A percentile compares a stretch with the other conserved stretches of the same genome.
Evolutionary conservation across 371 early-diverging fungal genomes (phyloP).

Genomic region (Dichotomocladium elegans): DNA sequence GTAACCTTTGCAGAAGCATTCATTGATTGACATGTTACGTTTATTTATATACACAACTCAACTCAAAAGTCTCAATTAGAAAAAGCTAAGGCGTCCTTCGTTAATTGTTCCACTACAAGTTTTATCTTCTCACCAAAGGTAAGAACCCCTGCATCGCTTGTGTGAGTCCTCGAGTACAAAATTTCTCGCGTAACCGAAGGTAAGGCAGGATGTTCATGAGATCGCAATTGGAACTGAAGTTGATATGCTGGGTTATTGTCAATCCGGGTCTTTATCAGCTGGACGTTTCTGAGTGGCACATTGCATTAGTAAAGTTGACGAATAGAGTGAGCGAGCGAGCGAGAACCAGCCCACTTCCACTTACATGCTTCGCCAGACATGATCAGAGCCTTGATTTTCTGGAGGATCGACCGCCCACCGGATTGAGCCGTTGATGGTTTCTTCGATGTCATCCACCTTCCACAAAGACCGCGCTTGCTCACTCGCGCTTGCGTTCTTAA

Average conservation of each 20-base stretch:
- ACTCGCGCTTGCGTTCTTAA: slow-evolving; percentile 14
- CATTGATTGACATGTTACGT: too few species aligned
- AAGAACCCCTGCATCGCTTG: slow-evolving; percentile 4
- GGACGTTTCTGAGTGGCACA: slow-evolving; percentile 9
- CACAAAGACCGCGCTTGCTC: slow-evolving; percentile 28
- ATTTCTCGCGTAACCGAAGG: slow-evolving; percentile 8
- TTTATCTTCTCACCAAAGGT: slow-evolving; percentile 9
- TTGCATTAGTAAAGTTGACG: neutral
- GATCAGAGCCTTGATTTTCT: neutral
- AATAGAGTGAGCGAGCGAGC: neutral
- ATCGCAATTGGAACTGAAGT: slow-evolving; percentile 17
- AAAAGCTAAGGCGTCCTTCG: slow-evolving; percentile 8
- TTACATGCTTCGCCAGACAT: slow-evolving; percentile 37
- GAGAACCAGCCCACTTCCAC: too few species aligned
- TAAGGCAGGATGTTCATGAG: neutral
- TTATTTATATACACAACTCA: too few species aligned
- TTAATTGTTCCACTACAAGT: slow-evolving; percentile 4
- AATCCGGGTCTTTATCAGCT: slow-evolving; percentile 6
- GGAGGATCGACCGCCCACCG: slow-evolving; percentile 16
- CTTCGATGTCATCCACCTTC: slow-evolving; percentile 48
- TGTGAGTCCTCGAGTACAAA: slow-evolving; percentile 4
- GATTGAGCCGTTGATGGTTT: slow-evolving; percentile 36
- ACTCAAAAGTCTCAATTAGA: too few species aligned
- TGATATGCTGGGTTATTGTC: slow-evolving; percentile 12
- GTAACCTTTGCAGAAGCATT: too few species aligned